A percentile compares a stretch with the other conserved stretches of the same genome.
Evolutionary conservation across 2,329 filamentous ascomycete species (phyloP).

Genomic region (Domatiomyces catenatus): DNA sequence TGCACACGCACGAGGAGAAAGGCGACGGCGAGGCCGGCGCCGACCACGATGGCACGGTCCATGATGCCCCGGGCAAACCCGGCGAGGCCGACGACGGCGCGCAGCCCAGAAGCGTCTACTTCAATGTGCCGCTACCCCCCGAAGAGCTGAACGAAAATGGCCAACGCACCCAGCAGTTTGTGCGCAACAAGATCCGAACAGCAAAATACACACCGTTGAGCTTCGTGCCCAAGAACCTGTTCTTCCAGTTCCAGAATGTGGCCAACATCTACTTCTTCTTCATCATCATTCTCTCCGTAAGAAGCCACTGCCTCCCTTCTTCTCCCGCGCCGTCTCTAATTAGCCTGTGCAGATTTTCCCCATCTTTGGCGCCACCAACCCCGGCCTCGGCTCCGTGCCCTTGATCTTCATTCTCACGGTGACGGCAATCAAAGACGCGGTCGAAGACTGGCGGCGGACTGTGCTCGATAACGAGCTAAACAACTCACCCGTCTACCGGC

Average conservation of each 20-base stretch:
- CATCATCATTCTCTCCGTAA: conserved; percentile 81
- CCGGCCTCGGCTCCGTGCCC: conserved; percentile 76
- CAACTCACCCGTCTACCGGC: conserved; percentile 82
- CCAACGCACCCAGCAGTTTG: conserved; percentile 51
- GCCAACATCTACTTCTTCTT: conserved; percentile 98
- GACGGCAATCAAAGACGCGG: conserved; percentile 83
- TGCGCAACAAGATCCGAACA: conserved; percentile 92
- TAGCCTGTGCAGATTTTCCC: conserved; percentile 61
- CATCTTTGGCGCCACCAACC: conserved; percentile 85
- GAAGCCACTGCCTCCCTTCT: conserved; percentile 22
- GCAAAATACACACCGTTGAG: conserved; percentile 93
- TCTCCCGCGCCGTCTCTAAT: conserved; percentile 1
- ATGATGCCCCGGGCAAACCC: conserved; percentile 11
- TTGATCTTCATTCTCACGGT: conserved; percentile 81
- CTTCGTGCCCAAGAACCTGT: conserved; percentile 92
- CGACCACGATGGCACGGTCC: conserved; percentile 9
- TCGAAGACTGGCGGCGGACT: conserved; percentile 89
- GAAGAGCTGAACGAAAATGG: conserved; percentile 69
- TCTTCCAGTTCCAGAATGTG: conserved; percentile 96
- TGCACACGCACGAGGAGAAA: conserved; percentile 40
- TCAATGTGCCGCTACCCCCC: conserved; percentile 67
- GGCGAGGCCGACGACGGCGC: conserved; percentile 22
- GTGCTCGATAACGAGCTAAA: conserved; percentile 86
- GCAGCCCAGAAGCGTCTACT: conserved; percentile 52
- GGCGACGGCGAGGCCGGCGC: conserved; percentile 25